Conservation (phyloP, 1,284 basidiomycete genomes). For the Megacollybia platyphylla region DNA sequence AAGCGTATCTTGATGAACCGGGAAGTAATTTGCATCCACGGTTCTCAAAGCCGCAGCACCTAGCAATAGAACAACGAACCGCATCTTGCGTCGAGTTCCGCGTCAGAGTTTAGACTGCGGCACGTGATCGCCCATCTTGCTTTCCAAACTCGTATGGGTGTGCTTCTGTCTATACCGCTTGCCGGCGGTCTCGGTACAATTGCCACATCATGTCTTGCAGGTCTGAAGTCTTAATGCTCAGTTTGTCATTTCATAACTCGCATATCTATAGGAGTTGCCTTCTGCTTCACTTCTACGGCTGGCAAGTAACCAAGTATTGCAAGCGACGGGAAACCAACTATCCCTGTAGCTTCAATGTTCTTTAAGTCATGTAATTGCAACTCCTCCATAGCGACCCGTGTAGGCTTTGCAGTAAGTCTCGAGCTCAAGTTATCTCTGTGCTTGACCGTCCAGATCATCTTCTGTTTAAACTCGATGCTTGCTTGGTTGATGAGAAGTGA, state of each 20-base stretch:
- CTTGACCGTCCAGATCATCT: constrained; percentile 62
- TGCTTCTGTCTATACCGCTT: constrained; percentile 79
- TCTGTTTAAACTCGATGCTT: constrained; percentile 90
- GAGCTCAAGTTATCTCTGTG: background rate
- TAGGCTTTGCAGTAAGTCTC: constrained; percentile 85
- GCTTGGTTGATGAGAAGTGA: constrained; percentile 95
- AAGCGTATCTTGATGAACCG: too few relatives aligned
- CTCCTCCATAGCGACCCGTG: constrained; percentile 93
- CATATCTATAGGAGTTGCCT: constrained; percentile 54
- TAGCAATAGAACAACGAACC: too few relatives aligned
- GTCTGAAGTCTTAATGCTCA: background rate
- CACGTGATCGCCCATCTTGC: background rate
- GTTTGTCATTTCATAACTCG: too few relatives aligned
- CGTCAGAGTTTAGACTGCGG: too few relatives aligned
- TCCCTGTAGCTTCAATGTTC: constrained; percentile 78
- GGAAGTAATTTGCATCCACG: too few relatives aligned
- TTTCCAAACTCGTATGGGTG: constrained; percentile 22
- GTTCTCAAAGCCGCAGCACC: too few relatives aligned
- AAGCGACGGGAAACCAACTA: constrained; percentile 6
- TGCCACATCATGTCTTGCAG: constrained; percentile 56
- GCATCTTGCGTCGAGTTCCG: too few relatives aligned
- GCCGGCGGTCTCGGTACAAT: constrained; percentile 69
- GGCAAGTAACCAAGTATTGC: constrained; percentile 25
- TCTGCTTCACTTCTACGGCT: constrained; percentile 76
- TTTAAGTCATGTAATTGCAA: constrained; percentile 99